Evolutionary conservation across 805 yeast species (phyloP), one percentile per base, ranked within the genome.

Genomic region (Kazachstania martiniae): DNA sequence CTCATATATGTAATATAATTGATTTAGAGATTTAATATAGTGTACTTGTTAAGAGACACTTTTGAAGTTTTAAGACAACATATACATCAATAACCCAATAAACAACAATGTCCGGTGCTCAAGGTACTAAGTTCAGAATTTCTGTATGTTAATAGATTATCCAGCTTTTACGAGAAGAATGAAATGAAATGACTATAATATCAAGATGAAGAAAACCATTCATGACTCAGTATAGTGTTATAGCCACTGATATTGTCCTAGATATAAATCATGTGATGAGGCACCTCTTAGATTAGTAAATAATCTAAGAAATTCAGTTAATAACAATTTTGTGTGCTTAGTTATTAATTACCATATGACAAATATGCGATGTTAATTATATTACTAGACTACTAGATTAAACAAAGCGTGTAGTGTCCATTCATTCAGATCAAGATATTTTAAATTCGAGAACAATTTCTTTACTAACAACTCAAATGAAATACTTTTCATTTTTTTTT

Each of bases 61-160:
- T n/a, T n/a, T n/a, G n/a, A 25, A 12, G 14, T 25, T 25, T 12
- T 25, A 6, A 8, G 10, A 12, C 8, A 5, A 25, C 14, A 6
- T 25, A 12, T 9, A 10, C 8, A 12, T 23, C 14, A 8, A 6
- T 25, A 31, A 15, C 18, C 12, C 32, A 30, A 37, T 50, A 46
- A 51, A 50, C 53, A 54, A 69, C 62, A 66, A 79, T 80, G 87
- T 78, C 86, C 66, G 93, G 93, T 76, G 89, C 95, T 73, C 83
- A 94, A 68, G 96, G 98, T 77, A 89, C 85, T 80, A 89, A 89
- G 77, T 91, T 81, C 83, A 86, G 96, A 74, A 84, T 89, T 82
- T 86, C 97, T 68, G 93, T 82, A 82, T 69, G 94, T 82, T 51
- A 32, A n/a, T n/a, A n/a, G n/a, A n/a, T n/a, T n/a, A n/a, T n/a